Conservation (phyloP, 768 basidiomycete species). For the Lentinula guzmanii region DNA sequence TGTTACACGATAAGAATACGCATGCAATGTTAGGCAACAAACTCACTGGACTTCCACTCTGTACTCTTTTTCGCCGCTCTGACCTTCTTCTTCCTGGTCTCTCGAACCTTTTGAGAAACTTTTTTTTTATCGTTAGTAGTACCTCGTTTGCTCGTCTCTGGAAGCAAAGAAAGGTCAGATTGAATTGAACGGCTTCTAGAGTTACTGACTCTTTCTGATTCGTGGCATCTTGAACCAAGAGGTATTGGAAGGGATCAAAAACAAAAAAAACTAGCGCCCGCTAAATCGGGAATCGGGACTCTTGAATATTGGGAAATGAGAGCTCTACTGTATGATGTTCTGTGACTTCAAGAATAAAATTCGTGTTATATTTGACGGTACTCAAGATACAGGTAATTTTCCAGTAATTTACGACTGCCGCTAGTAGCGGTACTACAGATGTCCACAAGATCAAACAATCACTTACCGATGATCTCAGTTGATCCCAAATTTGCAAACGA, state of each 20-base stretch:
- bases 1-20: constrained; percentile 17
- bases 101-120: constrained; percentile 69
- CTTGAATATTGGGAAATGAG: too few relatives aligned
- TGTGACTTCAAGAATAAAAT: too few relatives aligned
- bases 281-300: too few relatives aligned
- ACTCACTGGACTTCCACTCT: constrained; percentile 85
- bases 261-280: background rate
- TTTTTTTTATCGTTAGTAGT: constrained; percentile 69
- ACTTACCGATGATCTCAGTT: too few relatives aligned
- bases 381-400: too few relatives aligned
- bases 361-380: too few relatives aligned
- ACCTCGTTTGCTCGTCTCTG: constrained; percentile 81
- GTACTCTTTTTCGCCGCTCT: constrained; percentile 74
- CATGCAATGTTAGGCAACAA: background rate
- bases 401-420: too few relatives aligned
- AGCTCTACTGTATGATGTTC: too few relatives aligned
- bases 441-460: too few relatives aligned
- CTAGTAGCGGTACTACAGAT: too few relatives aligned
- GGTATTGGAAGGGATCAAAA: background rate
- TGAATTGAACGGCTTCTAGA: too few relatives aligned
- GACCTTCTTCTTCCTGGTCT: constrained; percentile 69
- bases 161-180: constrained; percentile 6
- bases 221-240: constrained; percentile 41
- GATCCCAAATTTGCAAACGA: too few relatives aligned
- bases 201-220: constrained; percentile 61